Conservation (phyloP, 208 protist species). For the Acanthamoeba sp. region DNA sequence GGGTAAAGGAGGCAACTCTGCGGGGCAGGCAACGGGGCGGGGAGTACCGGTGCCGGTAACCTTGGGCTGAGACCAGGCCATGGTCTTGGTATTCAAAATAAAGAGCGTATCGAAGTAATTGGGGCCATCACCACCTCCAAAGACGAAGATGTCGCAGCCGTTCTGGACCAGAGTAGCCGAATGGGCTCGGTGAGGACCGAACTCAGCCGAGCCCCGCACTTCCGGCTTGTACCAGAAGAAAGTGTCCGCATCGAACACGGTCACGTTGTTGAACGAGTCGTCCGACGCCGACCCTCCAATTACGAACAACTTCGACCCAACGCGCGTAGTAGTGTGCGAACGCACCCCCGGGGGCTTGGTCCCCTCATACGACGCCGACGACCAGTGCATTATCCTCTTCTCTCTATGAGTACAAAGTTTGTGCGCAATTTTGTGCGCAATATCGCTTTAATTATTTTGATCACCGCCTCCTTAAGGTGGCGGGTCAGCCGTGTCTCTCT, state of each 20-base stretch:
- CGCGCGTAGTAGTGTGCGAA: constrained; percentile 54
- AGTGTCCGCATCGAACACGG: constrained; percentile 27
- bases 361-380: background rate
- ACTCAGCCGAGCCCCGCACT: constrained; percentile 8
- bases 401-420: background rate
- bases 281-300: constrained; percentile 47
- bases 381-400: constrained; percentile 32
- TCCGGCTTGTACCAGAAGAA: constrained; percentile 66
- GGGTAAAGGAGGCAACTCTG: too few relatives aligned
- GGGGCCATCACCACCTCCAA: constrained; percentile 43
- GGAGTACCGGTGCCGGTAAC: background rate
- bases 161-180: constrained; percentile 58
- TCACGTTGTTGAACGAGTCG: background rate
- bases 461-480: constrained; percentile 8
- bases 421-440: too few relatives aligned
- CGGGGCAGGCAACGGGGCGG: too few relatives aligned
- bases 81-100: constrained; percentile 59
- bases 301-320: constrained; percentile 64
- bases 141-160: constrained; percentile 58
- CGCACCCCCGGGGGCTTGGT: constrained; percentile 5
- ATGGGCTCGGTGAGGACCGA: constrained; percentile 44
- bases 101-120: constrained; percentile 51
- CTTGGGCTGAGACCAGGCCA: constrained; percentile 57
- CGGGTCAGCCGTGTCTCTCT: background rate
- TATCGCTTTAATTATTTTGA: background rate